Evolutionary conservation across 768 basidiomycete genomes (phyloP), one percentile per base, ranked within the genome.

Genomic region (Boletellus sp.): DNA sequence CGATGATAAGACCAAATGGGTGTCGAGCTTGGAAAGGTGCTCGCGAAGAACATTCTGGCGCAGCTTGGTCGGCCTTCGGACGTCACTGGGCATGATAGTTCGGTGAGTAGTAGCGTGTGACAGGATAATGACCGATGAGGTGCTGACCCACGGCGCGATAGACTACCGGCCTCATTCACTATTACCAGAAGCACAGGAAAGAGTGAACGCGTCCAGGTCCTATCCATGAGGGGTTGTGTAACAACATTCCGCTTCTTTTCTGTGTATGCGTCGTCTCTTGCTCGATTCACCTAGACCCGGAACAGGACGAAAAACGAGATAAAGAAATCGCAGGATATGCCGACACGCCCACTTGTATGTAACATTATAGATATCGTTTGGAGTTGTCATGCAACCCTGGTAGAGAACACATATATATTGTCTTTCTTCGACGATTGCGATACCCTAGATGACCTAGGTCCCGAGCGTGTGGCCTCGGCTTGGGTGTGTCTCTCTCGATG

Each of bases 141-240:
- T 50, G 20, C 48, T 60, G 34, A 60, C 41, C 23, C 31, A 19
- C 23, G 47, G 32, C 17, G 24, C 50, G 42, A 11, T 59, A 94
- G 89, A 99, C 95, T 1, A 91, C 93, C 3, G 94, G 95, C 17
- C 76, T 99, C 49, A 97, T 99, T 69, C 89, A 96, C 72, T 95
- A 91, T 73, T 99, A 95, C 73, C 91, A 95, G 78, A 86, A 87
- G 65, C 74, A 85, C 74, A 79, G 94, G 67, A 83, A 83, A 65
- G 85, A 90, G 72, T 87, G 63, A 74, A 50, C 37, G 24, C 17
- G 23, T 41, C 60, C 59, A 10, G 70, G n/a, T n/a, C n/a, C n/a
- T n/a, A 65, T 65, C 65, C 67, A n/a, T 11, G 31, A 34, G 10
- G n/a, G n/a, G 15, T 20, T 31, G 65, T 64, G 12, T 66, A 8